Evolutionary conservation across 2,329 filamentous ascomycete species (phyloP).

Genomic region (Microcyclospora pomicola): DNA sequence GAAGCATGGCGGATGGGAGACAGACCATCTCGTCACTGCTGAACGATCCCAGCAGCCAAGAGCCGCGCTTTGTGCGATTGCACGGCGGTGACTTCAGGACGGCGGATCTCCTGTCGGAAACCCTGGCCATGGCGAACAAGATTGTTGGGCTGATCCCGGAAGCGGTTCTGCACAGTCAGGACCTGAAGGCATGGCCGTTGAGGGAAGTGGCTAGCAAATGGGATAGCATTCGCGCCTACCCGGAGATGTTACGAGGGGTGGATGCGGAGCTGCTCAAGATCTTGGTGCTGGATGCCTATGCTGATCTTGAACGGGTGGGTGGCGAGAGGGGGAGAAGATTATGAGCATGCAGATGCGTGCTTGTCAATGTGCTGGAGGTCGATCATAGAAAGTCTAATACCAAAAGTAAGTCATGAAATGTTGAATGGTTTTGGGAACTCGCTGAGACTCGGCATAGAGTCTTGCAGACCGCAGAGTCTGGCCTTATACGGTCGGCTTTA

Average conservation of each 20-base stretch:
- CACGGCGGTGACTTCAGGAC: conserved; percentile 6
- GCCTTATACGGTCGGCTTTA: too few relatives aligned
- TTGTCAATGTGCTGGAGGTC: too few relatives aligned
- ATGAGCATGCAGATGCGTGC: too few relatives aligned
- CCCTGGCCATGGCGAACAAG: conserved; percentile 6
- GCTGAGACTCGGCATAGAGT: too few relatives aligned
- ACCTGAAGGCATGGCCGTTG: conserved; percentile 6
- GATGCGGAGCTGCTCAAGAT: conserved; percentile 10
- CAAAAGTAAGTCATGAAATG: too few relatives aligned
- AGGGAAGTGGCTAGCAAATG: conserved; percentile 9
- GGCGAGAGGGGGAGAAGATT: neutral
- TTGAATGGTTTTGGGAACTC: too few relatives aligned
- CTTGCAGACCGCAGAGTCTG: too few relatives aligned
- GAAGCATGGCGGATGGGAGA: too few relatives aligned
- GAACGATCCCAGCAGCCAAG: conserved; percentile 2
- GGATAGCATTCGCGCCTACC: conserved; percentile 9
- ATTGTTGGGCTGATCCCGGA: conserved; percentile 6
- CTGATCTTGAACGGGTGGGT: conserved; percentile 7
- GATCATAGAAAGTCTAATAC: too few relatives aligned
- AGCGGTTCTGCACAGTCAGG: conserved; percentile 5
- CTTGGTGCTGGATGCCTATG: conserved; percentile 9
- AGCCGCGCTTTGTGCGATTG: conserved; percentile 8
- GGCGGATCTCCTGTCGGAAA: conserved; percentile 6
- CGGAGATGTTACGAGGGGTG: conserved; percentile 9
- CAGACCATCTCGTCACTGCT: conserved; percentile 7